phyloP scores from a whole-genome alignment of 371 early-diverging fungal species.

The Mortierella sp. region DNA sequence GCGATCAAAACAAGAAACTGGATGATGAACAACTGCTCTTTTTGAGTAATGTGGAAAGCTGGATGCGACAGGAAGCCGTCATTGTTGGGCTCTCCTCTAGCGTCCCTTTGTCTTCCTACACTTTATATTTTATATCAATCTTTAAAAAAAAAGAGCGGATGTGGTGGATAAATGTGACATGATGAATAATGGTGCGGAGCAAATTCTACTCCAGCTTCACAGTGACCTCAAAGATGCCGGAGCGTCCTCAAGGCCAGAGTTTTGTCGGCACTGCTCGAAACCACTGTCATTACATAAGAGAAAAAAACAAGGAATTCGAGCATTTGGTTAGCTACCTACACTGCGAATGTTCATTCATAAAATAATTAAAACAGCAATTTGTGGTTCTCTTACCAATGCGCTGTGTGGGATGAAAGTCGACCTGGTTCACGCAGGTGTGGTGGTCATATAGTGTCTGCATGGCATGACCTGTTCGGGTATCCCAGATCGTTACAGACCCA shows the following conservation, averaged over 20 bases:
- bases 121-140: background rate
- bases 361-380: background rate
- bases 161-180: background rate
- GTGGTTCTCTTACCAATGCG: background rate
- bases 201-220: background rate
- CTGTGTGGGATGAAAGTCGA: background rate
- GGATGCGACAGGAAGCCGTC: background rate
- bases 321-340: background rate
- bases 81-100: slow-evolving; percentile 7
- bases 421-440: background rate
- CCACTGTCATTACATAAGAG: background rate
- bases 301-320: background rate
- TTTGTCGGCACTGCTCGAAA: background rate
- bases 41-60: background rate
- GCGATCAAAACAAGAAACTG: background rate
- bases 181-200: background rate
- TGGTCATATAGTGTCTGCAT: background rate
- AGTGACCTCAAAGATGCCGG: background rate
- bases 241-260: background rate
- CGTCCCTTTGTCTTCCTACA: background rate
- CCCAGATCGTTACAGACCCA: background rate
- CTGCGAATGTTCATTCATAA: too few species aligned
- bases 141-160: background rate
- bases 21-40: background rate
- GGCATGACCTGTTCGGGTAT: background rate